A percentile compares a stretch with the other conserved stretches of the same genome.
phyloP scores from a whole-genome alignment of 192 early-diverging fungal species.

The Coemansia sp. region DNA sequence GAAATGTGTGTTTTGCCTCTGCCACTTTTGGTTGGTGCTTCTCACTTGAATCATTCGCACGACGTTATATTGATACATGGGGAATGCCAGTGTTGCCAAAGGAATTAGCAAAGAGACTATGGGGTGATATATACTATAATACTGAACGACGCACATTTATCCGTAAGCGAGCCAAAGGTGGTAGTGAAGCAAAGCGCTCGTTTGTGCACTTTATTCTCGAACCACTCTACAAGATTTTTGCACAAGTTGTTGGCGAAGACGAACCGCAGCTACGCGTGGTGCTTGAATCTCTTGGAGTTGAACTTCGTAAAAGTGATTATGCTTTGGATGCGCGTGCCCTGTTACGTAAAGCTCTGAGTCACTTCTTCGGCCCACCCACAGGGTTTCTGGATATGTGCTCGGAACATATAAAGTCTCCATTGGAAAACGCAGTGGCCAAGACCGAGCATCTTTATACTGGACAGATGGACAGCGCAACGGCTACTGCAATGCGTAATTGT shows the following conservation, averaged over 20 bases:
- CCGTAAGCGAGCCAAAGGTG: conserved; percentile 60
- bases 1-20: conserved; percentile 95
- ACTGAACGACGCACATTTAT: conserved; percentile 75
- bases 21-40: conserved; percentile 92
- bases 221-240: conserved; percentile 92
- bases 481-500: conserved; percentile 71
- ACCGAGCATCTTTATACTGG: conserved; percentile 65
- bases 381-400: conserved; percentile 93
- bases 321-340: conserved; percentile 84
- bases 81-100: conserved; percentile 57
- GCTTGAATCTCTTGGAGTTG: conserved; percentile 77
- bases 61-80: conserved; percentile 81
- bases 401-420: conserved; percentile 74
- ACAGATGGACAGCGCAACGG: conserved; percentile 58
- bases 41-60: conserved; percentile 86
- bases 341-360: conserved; percentile 72
- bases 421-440: conserved; percentile 67
- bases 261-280: conserved; percentile 65
- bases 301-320: conserved; percentile 74
- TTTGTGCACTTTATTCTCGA: conserved; percentile 97
- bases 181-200: conserved; percentile 63
- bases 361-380: conserved; percentile 86
- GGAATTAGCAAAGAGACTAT: conserved; percentile 86
- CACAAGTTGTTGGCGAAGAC: conserved; percentile 60
- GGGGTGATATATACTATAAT: conserved; percentile 96